Percentiles rank a stretch among this genome's conserved stretches.
Conservation (phyloP, 2,329 filamentous ascomycete genomes). For the Fusarium nurragi region DNA sequence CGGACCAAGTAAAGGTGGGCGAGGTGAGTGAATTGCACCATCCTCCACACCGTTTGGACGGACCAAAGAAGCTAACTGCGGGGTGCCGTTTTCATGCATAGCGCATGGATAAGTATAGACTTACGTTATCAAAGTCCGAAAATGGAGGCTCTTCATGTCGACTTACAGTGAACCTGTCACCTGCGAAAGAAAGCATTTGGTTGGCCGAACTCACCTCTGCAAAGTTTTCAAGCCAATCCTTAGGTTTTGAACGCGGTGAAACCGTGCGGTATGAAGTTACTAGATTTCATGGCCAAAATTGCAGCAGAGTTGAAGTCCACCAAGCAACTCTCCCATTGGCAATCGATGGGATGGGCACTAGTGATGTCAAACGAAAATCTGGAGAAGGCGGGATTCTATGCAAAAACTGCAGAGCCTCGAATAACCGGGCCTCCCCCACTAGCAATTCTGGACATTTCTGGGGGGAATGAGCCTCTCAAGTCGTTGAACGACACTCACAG, state of each 20-base stretch:
- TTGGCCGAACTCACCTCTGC: background rate
- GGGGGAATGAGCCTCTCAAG: background rate
- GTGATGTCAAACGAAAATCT: slow-evolving; percentile 39
- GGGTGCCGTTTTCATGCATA: slow-evolving; percentile 31
- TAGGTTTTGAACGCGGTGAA: background rate
- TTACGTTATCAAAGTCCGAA: slow-evolving; percentile 36
- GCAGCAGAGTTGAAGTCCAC: slow-evolving; percentile 12
- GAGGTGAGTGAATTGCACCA: slow-evolving; percentile 39
- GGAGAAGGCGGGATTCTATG: slow-evolving; percentile 29
- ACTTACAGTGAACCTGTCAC: slow-evolving; percentile 14
- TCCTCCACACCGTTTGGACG: slow-evolving; percentile 33
- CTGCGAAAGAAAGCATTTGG: slow-evolving; percentile 2
- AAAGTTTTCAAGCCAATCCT: background rate
- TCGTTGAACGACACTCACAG: background rate
- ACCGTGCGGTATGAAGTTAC: background rate
- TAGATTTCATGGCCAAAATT: slow-evolving; percentile 1
- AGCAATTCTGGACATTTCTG: slow-evolving; percentile 22
- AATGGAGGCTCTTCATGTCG: slow-evolving; percentile 24
- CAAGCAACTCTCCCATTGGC: slow-evolving; percentile 21
- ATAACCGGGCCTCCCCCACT: slow-evolving; percentile 47
- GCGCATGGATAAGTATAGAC: slow-evolving; percentile 31
- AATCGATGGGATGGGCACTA: slow-evolving; percentile 27
- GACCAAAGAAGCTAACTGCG: slow-evolving; percentile 32
- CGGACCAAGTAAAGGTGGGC: slow-evolving; percentile 18
- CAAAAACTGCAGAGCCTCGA: slow-evolving; percentile 48